These are phyloP conservation scores for Coffea humblotiana DNA, from an alignment of 305 asterid species.

Conservation along the genomic window DNA sequence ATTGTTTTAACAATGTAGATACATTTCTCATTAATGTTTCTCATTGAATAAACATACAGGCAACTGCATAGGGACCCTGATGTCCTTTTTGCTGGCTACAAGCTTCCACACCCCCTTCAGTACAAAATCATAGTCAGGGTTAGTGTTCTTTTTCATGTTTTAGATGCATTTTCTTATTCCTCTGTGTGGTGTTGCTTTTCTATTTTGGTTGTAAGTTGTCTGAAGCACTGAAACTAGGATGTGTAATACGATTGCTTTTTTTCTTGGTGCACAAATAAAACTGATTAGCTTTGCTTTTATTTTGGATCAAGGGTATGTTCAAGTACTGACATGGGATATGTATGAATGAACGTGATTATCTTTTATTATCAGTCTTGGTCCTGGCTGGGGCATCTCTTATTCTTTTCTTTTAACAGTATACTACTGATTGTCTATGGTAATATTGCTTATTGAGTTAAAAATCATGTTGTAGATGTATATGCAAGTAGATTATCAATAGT, in stretches of 20 bases:
- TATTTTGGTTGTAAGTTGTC: background rate
- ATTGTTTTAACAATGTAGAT: background rate
- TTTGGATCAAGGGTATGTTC: background rate
- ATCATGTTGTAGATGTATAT: background rate
- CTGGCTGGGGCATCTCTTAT: background rate
- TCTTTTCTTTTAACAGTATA: background rate
- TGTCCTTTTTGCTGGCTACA: constrained; percentile 92
- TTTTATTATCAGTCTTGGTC: too few species aligned
- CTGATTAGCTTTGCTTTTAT: background rate
- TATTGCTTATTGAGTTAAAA: too few species aligned
- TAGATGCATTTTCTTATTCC: background rate
- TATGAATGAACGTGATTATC: background rate
- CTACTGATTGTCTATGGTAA: background rate
- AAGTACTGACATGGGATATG: background rate
- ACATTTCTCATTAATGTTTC: background rate
- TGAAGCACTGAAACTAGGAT: too few species aligned
- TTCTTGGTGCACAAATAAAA: background rate
- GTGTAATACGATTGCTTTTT: background rate
- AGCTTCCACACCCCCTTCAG: constrained; percentile 95
- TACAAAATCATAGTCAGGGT: constrained; percentile 80
- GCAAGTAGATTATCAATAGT: background rate
- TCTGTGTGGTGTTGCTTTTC: background rate
- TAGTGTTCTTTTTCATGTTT: constrained; percentile 28
- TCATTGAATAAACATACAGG: constrained; percentile 38
- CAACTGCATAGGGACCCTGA: constrained; percentile 83